Percentiles rank a stretch among this genome's conserved stretches.
Conservation (phyloP, 371 early-diverging fungal genomes). For the Mortierella sp. region DNA sequence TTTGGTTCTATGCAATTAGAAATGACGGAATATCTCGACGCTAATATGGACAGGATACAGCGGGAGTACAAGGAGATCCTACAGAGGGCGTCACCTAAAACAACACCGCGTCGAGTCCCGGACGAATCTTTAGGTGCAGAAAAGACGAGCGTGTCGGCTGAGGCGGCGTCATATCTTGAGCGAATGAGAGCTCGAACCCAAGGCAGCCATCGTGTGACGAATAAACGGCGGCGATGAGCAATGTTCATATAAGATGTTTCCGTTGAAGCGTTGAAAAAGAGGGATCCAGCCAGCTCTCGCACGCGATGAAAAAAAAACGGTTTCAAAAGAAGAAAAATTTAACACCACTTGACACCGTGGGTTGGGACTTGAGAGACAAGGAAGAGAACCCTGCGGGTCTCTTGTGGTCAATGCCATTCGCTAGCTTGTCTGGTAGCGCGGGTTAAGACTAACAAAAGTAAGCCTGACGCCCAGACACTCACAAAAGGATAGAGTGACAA, state of each 20-base stretch:
- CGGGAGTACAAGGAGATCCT: constrained; percentile 38
- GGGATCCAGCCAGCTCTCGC: no score
- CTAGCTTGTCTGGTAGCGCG: not conserved
- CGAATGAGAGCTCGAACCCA: constrained; percentile 31
- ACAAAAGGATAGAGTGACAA: not conserved
- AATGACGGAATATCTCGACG: constrained; percentile 31
- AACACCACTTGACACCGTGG: not conserved
- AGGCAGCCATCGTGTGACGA: not conserved
- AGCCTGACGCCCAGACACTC: no score
- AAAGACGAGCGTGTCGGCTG: constrained; percentile 5
- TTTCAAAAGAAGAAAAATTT: not conserved
- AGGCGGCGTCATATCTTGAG: constrained; percentile 32
- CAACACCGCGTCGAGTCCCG: not conserved
- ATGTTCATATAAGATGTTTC: not conserved
- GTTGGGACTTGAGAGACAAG: not conserved
- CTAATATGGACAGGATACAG: constrained; percentile 24
- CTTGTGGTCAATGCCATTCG: not conserved
- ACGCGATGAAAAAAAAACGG: not conserved
- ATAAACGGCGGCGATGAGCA: constrained; percentile 2
- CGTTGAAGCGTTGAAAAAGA: not conserved
- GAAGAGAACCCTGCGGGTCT: not conserved
- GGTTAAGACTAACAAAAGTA: not conserved
- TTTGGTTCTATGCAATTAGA: constrained; percentile 21
- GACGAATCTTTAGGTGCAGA: not conserved
- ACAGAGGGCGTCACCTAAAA: not conserved